Evolutionary conservation across 225 moss, liverwort and hornwort genomes (phyloP).

Genomic region (Ulota crispa): DNA sequence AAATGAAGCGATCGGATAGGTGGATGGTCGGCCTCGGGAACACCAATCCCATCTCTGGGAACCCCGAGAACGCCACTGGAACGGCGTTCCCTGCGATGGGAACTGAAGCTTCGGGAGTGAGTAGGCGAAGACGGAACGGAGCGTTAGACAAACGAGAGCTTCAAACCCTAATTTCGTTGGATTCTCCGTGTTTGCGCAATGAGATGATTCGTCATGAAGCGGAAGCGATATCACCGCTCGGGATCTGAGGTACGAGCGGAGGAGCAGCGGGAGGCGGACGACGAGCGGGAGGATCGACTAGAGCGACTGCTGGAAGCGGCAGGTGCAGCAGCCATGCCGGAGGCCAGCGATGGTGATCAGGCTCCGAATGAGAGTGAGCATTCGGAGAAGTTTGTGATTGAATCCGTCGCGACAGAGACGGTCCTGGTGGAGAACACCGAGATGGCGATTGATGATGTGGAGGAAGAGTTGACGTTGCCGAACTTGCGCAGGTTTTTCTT

Average conservation of each 20-base stretch:
- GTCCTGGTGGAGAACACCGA: slow-evolving; percentile 16
- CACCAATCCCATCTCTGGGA: not conserved
- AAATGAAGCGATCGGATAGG: slow-evolving; percentile 35
- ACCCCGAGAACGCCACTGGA: not conserved
- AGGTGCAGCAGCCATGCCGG: slow-evolving; percentile 41
- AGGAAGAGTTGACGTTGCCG: slow-evolving; percentile 40
- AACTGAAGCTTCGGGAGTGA: slow-evolving; percentile 29
- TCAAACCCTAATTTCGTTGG: slow-evolving; percentile 37
- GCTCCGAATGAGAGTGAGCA: slow-evolving; percentile 17
- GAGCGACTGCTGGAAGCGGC: slow-evolving; percentile 42
- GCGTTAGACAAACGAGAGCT: not conserved
- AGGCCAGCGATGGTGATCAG: slow-evolving; percentile 29
- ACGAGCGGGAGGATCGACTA: slow-evolving; percentile 21
- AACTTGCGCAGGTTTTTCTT: slow-evolving; percentile 54
- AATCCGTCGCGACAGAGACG: slow-evolving; percentile 6
- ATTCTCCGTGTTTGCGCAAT: not conserved
- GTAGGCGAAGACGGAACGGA: slow-evolving; percentile 13
- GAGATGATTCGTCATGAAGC: slow-evolving; percentile 38
- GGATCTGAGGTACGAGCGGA: slow-evolving; percentile 29
- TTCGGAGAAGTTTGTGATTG: slow-evolving; percentile 23
- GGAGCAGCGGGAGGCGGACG: slow-evolving; percentile 2
- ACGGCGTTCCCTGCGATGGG: not conserved
- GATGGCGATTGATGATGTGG: slow-evolving; percentile 28
- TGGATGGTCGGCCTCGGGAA: slow-evolving; percentile 11
- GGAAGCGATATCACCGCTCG: slow-evolving; percentile 45